Percentiles rank a stretch among this genome's conserved stretches.
These are phyloP conservation scores for Fusarium dimerum DNA, from an alignment of 2,329 filamentous ascomycete species.

Conservation along the genomic window DNA sequence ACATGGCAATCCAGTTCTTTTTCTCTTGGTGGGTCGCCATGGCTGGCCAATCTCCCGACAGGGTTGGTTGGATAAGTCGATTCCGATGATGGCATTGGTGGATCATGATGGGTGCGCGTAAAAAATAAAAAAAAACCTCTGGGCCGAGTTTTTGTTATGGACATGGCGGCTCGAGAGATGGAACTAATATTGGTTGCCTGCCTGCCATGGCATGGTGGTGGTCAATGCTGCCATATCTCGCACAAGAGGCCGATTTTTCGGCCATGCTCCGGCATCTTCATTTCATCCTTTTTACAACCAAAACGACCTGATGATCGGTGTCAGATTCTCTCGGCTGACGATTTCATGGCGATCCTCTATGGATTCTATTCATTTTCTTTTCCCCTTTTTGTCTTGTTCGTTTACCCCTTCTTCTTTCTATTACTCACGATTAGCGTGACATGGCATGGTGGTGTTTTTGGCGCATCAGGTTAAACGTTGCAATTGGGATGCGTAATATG, in stretches of 20 bases:
- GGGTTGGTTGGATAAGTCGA: neutral
- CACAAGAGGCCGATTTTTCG: neutral
- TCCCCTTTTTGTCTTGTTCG: neutral
- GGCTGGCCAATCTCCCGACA: constrained; percentile 12
- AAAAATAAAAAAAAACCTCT: too few species aligned
- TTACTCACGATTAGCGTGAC: neutral
- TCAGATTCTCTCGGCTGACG: constrained; percentile 1
- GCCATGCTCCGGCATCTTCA: neutral
- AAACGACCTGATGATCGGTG: neutral
- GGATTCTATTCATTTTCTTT: constrained; percentile 1
- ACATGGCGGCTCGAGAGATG: neutral
- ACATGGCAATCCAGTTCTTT: constrained; percentile 11
- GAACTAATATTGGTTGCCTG: neutral
- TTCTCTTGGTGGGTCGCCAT: constrained; percentile 6
- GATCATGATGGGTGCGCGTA: neutral
- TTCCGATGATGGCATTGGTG: neutral
- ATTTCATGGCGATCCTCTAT: neutral
- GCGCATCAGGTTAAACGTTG: neutral
- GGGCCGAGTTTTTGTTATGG: neutral
- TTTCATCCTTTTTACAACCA: neutral
- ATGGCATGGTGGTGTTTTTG: neutral
- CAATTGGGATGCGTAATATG: neutral
- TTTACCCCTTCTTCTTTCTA: neutral
- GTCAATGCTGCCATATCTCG: neutral
- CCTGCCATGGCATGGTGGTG: neutral